Base-by-base conservation (phyloP, 1,284 basidiomycete genomes). In the Veloboletus limbatus region DNA sequence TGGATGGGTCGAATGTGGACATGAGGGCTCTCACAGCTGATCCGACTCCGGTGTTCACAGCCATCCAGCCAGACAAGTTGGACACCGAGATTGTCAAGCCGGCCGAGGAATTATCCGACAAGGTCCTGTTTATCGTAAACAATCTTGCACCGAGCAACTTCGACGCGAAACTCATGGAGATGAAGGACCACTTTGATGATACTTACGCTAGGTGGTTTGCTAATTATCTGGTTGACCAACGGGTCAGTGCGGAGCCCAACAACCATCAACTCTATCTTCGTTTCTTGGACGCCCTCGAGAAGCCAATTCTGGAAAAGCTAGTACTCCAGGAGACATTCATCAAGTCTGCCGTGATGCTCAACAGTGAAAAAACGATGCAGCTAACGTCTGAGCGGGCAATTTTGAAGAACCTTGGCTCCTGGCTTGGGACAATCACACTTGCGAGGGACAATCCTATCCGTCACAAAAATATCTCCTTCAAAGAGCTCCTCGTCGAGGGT, bases 61-160 rank as follows among this genome's bases (percentile, higher is more conserved):
- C 89, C 22, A 86, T 93, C 38, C 81, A 79, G 49, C 79, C 86
- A 2, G 87, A 91, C 57, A 57, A 54, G 10, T 58, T 84, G 25
- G 76, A 84, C 25, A 76, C 78, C 26, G 80, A 81, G 48, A 74
- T 88, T 18, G 73, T 78, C 40, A 69, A 76, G 43, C 97, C 96
- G 3, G 81, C 88, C 16, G 92, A 97, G 64, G 90, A 91, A 54
- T 71, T 88, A 18, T 92, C 93, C 18, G 97, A 99, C 76, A 87
- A 86, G 60, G 93, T 99, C 55, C 76, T 99, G 40, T 99, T 99
- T 76, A 93, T 97, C 59, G 85, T 99, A 70, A 99, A 99, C 75
- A 98, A 99, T 59, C 79, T 99, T 43, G 93, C 96, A 1, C 90
- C 92, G 4, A 91, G 77, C 69, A 99, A 99, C 66, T 92, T 97